These are phyloP conservation scores for Penicillium lagena DNA, from an alignment of 495 filamentous ascomycete genomes.

Conservation along the genomic window DNA sequence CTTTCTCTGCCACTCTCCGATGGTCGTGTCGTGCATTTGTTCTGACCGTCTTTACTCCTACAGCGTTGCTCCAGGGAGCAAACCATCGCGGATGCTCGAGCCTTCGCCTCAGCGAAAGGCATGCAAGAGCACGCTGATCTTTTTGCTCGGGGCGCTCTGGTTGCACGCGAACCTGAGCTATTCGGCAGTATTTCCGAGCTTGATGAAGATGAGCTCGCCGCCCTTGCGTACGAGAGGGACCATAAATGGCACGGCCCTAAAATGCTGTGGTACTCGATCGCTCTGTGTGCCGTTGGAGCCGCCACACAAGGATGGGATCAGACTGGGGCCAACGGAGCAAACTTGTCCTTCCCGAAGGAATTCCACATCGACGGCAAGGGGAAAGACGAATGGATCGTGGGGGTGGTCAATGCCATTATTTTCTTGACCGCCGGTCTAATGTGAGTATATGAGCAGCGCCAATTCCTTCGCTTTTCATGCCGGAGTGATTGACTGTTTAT, in stretches of 20 bases:
- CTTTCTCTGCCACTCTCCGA: neutral
- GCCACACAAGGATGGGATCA: slow-evolving; percentile 56
- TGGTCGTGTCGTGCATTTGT: neutral
- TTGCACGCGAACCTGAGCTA: slow-evolving; percentile 20
- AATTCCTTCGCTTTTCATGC: slow-evolving; percentile 6
- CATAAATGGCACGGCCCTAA: slow-evolving; percentile 29
- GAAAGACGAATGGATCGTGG: slow-evolving; percentile 50
- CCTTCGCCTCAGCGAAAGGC: slow-evolving; percentile 29
- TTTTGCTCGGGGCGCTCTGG: slow-evolving; percentile 33
- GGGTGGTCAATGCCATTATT: slow-evolving; percentile 48
- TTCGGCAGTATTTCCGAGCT: slow-evolving; percentile 16
- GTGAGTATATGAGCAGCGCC: slow-evolving; percentile 29
- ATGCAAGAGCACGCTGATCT: slow-evolving; percentile 36
- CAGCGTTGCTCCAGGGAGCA: slow-evolving; percentile 29
- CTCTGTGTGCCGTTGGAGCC: slow-evolving; percentile 26
- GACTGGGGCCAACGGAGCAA: slow-evolving; percentile 62
- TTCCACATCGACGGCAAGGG: slow-evolving; percentile 41
- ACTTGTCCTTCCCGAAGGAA: slow-evolving; percentile 48
- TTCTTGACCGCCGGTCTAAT: slow-evolving; percentile 24
- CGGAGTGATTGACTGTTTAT: slow-evolving; percentile 1
- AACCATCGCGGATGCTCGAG: slow-evolving; percentile 25
- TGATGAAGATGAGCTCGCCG: slow-evolving; percentile 10
- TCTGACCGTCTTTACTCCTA: neutral
- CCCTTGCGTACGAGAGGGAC: slow-evolving; percentile 21
- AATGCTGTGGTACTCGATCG: slow-evolving; percentile 31